Evolutionary conservation across 225 moss, liverwort and hornwort genomes (phyloP).

Genomic region (Rhytidiadelphus loreus): DNA sequence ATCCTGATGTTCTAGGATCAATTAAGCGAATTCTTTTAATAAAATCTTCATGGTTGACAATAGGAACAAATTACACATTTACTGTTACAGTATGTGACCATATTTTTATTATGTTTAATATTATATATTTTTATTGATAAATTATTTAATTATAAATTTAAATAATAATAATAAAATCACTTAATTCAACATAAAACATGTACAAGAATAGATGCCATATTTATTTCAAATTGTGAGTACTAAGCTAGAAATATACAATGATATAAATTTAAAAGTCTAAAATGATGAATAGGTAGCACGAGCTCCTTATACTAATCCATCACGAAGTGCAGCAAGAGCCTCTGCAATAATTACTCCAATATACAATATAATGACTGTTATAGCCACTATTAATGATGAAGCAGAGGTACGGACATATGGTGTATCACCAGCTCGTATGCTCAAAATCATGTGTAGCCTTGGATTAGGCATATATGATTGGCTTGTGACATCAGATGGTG

Average conservation of each 20-base stretch:
- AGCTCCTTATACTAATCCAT: constrained; percentile 12
- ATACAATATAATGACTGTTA: background rate
- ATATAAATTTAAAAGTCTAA: background rate
- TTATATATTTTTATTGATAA: background rate
- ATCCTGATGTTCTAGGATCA: background rate
- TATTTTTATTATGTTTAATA: background rate
- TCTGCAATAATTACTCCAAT: constrained; percentile 10
- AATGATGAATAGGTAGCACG: background rate
- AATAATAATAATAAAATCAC: background rate
- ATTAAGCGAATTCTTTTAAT: constrained; percentile 14
- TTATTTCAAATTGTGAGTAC: background rate
- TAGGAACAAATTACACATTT: constrained; percentile 23
- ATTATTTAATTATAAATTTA: background rate
- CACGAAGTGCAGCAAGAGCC: background rate
- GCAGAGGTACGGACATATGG: constrained; percentile 11
- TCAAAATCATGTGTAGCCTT: constrained; percentile 29
- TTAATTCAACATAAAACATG: background rate
- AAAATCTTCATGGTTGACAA: constrained; percentile 11
- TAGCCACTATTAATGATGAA: constrained; percentile 9
- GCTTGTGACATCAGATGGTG: constrained; percentile 13
- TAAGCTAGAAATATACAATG: background rate
- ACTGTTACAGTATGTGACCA: background rate
- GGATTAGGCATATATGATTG: constrained; percentile 34
- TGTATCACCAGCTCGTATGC: constrained; percentile 7
- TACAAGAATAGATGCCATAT: background rate